phyloP scores from a whole-genome alignment of 306 rosid species.

The Begonia masoniana region DNA sequence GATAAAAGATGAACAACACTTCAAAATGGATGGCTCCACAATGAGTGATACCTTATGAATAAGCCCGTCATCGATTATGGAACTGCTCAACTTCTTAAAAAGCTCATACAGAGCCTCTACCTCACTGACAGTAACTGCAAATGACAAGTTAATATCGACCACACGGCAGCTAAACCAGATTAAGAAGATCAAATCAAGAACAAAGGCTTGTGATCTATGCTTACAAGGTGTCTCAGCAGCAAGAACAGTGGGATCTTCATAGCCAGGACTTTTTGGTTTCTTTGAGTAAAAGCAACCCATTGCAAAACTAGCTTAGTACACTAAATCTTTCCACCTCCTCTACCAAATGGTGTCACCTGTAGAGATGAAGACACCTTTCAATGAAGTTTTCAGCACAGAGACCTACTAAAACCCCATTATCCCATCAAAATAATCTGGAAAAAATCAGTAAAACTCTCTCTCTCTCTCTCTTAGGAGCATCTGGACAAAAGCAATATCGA shows the following conservation, averaged over 20 bases:
- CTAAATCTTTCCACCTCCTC: constrained; percentile 4
- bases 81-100: constrained; percentile 42
- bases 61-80: constrained; percentile 27
- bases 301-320: constrained; percentile 4
- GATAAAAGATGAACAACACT: neutral
- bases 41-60: neutral
- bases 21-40: neutral
- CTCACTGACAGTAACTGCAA: constrained; percentile 23
- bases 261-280: constrained; percentile 29
- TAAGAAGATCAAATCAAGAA: neutral
- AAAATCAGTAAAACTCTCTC: too few relatives aligned
- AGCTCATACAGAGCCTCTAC: constrained; percentile 42
- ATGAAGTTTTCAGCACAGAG: too few relatives aligned
- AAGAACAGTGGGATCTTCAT: constrained; percentile 61
- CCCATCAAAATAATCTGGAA: too few relatives aligned
- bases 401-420: too few relatives aligned
- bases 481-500: too few relatives aligned
- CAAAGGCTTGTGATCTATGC: constrained; percentile 10
- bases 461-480: too few relatives aligned
- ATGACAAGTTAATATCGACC: neutral
- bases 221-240: constrained; percentile 94
- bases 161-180: too few relatives aligned
- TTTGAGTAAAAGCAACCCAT: constrained; percentile 78
- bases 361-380: too few relatives aligned
- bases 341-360: too few relatives aligned